Base-by-base conservation (phyloP, 306 rosid species). In the Cicer yamashitae region DNA sequence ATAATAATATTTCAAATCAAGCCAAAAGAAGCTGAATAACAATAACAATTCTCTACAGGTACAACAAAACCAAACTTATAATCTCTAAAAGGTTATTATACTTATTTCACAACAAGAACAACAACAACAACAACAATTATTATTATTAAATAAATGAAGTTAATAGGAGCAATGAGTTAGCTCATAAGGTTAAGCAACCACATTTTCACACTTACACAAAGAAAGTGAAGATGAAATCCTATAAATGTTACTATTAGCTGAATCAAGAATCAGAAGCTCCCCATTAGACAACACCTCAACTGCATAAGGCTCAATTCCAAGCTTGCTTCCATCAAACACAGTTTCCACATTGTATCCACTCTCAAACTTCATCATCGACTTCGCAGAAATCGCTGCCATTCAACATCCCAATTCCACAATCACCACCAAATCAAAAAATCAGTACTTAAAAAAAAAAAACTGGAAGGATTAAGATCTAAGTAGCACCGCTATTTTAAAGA, bases 251-350 rank as follows among this genome's bases (percentile, higher is more conserved):
- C 88, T 91, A 78, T 91, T 93, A 62, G 85, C 90, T 5, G 98
- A 93, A 76, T 93, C 97, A 73, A 93, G 80, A 79, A 93, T 86
- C 72, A 93, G 85, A 88, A 93, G 93, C 76, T 93, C 96, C 78
- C 93, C 98, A 84, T 72, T 85, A 18, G 91, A 84, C 71, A 93
- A 84, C 57, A 91, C 84, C 85, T 91, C 96, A 78, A 91, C 93
- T 0, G 91, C 88, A 80, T 89, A 85, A 79, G 98, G 98, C 86
- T 93, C 98, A 65, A 93, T 85, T 67, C 96, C 98, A 84, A 89
- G 98, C 86, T 93, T 93, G 84, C 96, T 93, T 67, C 98, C 98
- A 87, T 93, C 98, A 79, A 93, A 93, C 82, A 93, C 98, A 0
- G 98, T 93, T 86, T 93, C 97, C 84, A 91, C 96, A 34, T 67